Evolutionary conservation across 2,329 filamentous ascomycete genomes (phyloP).

Genomic region (Xylariaceae sp.): DNA sequence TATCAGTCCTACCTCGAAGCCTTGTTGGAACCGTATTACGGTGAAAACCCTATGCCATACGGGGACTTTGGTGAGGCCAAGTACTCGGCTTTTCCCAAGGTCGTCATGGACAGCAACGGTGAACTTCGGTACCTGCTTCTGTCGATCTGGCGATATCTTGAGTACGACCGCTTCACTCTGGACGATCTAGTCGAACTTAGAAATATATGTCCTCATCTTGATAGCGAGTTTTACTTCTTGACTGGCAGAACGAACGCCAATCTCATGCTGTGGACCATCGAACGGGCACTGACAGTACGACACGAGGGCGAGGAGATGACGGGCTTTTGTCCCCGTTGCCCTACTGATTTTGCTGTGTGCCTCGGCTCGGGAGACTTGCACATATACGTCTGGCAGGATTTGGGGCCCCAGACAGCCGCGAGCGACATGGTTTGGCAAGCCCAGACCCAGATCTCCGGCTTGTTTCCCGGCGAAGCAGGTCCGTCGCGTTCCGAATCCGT

Average conservation of each 20-base stretch:
- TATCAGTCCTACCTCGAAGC: constrained; percentile 6
- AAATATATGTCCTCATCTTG: constrained; percentile 6
- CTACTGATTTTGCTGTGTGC: constrained; percentile 2
- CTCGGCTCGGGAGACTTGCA: neutral
- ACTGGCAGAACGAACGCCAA: neutral
- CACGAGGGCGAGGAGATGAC: neutral
- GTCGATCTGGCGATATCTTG: constrained; percentile 4
- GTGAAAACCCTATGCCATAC: no score
- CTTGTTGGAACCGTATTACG: neutral
- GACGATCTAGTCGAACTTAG: no score
- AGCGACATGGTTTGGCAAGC: no score
- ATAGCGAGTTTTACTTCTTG: neutral
- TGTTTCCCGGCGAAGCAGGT: no score
- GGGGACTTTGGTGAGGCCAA: neutral
- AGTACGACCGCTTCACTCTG: neutral
- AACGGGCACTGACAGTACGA: neutral
- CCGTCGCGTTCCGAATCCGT: no score
- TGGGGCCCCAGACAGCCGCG: constrained; percentile 3
- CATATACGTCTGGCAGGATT: constrained; percentile 8
- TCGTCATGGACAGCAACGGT: neutral
- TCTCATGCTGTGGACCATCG: neutral
- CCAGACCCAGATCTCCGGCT: no score
- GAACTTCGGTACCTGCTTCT: constrained; percentile 2
- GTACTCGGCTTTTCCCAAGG: constrained; percentile 5
- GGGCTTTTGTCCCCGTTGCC: neutral